Percentiles rank a stretch among this genome's conserved stretches.
phyloP scores from a whole-genome alignment of 768 basidiomycete species.

The Pleurotus sapidus region DNA sequence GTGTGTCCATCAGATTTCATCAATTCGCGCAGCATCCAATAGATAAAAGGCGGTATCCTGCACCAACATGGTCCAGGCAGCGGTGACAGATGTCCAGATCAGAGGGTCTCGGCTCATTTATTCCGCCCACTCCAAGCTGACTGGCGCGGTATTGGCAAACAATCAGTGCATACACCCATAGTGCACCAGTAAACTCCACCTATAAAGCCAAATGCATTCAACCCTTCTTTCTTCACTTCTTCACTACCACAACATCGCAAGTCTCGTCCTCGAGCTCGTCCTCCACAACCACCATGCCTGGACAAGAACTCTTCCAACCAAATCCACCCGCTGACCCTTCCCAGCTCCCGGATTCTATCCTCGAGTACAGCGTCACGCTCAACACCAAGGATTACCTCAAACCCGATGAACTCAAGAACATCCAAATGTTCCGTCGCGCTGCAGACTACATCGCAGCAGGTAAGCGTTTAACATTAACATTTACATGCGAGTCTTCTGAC shows the following conservation, averaged over 20 bases:
- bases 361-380: slow-evolving; percentile 47
- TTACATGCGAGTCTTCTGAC: not conserved
- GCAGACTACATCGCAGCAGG: slow-evolving; percentile 73
- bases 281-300: slow-evolving; percentile 47
- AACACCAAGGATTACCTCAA: slow-evolving; percentile 45
- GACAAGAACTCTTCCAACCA: slow-evolving; percentile 50
- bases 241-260: slow-evolving; percentile 10
- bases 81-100: slow-evolving; percentile 7
- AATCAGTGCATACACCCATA: not conserved
- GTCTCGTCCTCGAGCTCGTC: not conserved
- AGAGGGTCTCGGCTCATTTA: slow-evolving; percentile 5
- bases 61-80: not conserved
- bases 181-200: not conserved
- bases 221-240: not conserved
- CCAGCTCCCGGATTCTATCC: slow-evolving; percentile 55
- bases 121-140: slow-evolving; percentile 2
- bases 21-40: too few relatives aligned
- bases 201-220: not conserved
- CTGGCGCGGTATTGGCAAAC: not conserved
- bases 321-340: slow-evolving; percentile 74
- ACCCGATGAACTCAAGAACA: slow-evolving; percentile 44
- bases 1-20: too few relatives aligned
- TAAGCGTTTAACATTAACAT: slow-evolving; percentile 22
- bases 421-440: slow-evolving; percentile 55
- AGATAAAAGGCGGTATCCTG: too few relatives aligned